These are phyloP conservation scores for Pharnaceum exiguum DNA, from an alignment of 148 eudicot species.

Conservation along the genomic window DNA sequence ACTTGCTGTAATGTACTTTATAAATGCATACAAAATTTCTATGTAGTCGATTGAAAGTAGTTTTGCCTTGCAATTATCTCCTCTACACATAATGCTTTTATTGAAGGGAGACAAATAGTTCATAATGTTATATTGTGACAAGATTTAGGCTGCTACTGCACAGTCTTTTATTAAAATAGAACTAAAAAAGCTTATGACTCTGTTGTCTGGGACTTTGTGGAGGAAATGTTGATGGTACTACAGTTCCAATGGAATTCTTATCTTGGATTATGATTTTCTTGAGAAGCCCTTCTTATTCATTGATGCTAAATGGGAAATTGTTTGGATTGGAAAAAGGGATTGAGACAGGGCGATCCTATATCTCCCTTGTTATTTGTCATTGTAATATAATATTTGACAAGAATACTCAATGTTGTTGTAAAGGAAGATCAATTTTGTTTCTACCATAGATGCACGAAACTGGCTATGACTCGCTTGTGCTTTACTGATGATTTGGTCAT, in stretches of 20 bases:
- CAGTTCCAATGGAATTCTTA: background rate
- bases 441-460: background rate
- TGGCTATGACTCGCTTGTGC: background rate
- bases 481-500: background rate
- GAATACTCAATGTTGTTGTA: background rate
- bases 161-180: too few relatives aligned
- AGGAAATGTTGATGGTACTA: background rate
- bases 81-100: background rate
- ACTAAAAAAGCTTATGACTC: too few relatives aligned
- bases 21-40: background rate
- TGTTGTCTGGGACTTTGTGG: too few relatives aligned
- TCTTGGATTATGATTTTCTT: background rate
- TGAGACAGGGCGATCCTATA: conserved; percentile 1
- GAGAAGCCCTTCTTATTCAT: background rate
- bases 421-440: background rate
- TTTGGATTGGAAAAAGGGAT: background rate
- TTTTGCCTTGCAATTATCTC: background rate
- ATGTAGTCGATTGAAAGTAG: background rate
- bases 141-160: too few relatives aligned
- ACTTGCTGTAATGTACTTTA: background rate
- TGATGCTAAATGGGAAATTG: background rate
- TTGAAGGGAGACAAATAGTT: too few relatives aligned
- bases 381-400: background rate
- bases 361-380: background rate
- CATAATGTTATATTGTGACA: too few relatives aligned